Evolutionary conservation across 2,329 filamentous ascomycete genomes (phyloP).

Genomic region (Fusarium dimerum): DNA sequence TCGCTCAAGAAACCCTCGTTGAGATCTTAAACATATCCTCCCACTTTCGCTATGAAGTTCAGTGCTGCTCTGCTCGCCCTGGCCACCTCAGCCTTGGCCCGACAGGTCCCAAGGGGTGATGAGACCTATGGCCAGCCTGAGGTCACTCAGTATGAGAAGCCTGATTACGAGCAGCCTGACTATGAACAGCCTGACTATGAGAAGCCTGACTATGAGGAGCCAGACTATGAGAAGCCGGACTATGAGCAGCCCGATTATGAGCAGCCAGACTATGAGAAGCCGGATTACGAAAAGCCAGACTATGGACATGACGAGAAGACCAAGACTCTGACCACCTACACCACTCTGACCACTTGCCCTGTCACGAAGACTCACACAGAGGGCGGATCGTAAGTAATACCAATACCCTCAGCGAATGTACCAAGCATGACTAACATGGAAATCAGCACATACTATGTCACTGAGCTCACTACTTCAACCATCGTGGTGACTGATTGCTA

Average conservation of each 20-base stretch:
- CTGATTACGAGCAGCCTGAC: too few species aligned
- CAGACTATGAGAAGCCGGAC: too few species aligned
- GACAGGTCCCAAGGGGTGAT: conserved; percentile 20
- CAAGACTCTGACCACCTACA: conserved; percentile 37
- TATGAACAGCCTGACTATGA: too few species aligned
- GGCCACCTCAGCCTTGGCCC: conserved; percentile 27
- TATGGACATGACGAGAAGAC: conserved; percentile 10
- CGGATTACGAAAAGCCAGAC: not conserved
- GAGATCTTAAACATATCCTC: conserved; percentile 4
- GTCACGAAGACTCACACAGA: conserved; percentile 44
- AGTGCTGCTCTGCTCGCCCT: conserved; percentile 25
- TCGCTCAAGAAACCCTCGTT: conserved; percentile 21
- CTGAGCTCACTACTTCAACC: conserved; percentile 45
- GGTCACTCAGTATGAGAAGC: too few species aligned
- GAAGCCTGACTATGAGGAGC: too few species aligned
- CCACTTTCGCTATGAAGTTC: conserved; percentile 27
- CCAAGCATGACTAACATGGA: conserved; percentile 15
- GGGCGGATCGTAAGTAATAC: conserved; percentile 40
- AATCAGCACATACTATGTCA: conserved; percentile 43
- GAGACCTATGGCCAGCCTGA: not conserved
- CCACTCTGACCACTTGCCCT: conserved; percentile 47
- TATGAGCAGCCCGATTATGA: too few species aligned
- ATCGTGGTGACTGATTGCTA: conserved; percentile 43
- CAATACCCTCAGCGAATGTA: not conserved
- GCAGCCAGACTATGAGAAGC: too few species aligned